Conservation (phyloP, 371 early-diverging fungal genomes). For the Phascolomyces articulosus region DNA sequence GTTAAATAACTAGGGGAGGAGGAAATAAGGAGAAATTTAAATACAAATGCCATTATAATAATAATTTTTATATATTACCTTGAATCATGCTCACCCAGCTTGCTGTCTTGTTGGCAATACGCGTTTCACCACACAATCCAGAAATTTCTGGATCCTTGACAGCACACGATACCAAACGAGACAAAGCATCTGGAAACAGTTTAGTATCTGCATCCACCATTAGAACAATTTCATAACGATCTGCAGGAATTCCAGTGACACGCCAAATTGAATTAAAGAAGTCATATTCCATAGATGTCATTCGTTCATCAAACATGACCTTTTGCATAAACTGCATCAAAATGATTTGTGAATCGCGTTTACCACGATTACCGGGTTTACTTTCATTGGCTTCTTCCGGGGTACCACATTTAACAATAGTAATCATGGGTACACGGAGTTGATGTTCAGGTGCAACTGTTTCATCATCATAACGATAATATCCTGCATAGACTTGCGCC, state of each 20-base stretch:
- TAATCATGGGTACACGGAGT: conserved; percentile 81
- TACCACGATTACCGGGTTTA: conserved; percentile 96
- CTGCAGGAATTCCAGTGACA: conserved; percentile 81
- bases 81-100: conserved; percentile 39
- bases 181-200: conserved; percentile 76
- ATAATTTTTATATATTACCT: too few species aligned
- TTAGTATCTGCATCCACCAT: conserved; percentile 99
- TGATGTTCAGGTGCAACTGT: conserved; percentile 54
- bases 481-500: conserved; percentile 93
- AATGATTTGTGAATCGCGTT: conserved; percentile 98
- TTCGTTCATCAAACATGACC: conserved; percentile 92
- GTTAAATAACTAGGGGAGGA: too few species aligned
- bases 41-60: too few species aligned
- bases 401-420: conserved; percentile 94
- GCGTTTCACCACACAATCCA: conserved; percentile 89
- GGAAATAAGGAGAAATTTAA: too few species aligned
- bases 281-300: conserved; percentile 95
- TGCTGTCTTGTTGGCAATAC: conserved; percentile 82
- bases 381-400: conserved; percentile 67
- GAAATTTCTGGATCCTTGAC: conserved; percentile 76
- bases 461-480: conserved; percentile 73
- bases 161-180: conserved; percentile 76
- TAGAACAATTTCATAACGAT: conserved; percentile 84
- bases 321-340: conserved; percentile 96
- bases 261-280: conserved; percentile 89